Base-by-base conservation (phyloP, 1,284 basidiomycete species). In the Pseudozyma hubeiensis region DNA sequence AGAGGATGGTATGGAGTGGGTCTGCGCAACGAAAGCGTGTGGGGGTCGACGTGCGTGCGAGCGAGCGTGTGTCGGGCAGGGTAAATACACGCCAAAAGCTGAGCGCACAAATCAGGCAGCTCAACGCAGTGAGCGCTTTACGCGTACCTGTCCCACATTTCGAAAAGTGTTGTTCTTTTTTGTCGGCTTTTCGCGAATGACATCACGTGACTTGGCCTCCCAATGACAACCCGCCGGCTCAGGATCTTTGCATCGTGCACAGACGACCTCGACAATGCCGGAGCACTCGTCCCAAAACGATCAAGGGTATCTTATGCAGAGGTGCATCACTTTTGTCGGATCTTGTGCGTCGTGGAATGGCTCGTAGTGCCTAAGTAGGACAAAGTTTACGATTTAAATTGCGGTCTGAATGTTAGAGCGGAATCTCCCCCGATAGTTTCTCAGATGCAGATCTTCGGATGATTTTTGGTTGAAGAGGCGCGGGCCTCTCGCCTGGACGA, bases 151-250 rank as follows among this genome's bases (percentile, higher is more conserved):
- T 33, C 29, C 46, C 8, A 16, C 17, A n/a, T n/a, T 44, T 9
- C 17, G 6, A 44, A 34, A 46, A 62, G 60, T 62, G 60, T 62
- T 62, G 60, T 62, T 62, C 60, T 62, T 51, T 55, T 19, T 41
- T 10, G 13, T 14, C 16, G 2, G 7, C 16, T 30, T 33, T 35
- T 51, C 59, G 59, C 59, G 59, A 61, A 53, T 33, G 9, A 5
- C 45, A 17, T 62, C 60, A 62, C 60, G 60, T 62, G 60, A 55
- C 29, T 19, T 50, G 8, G 5, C 24, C 7, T 3, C 29, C 17
- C 2, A n/a, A 24, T 24, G 24, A 24, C 24, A 24, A 24, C 24
- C 24, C 24, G 24, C 24, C 24, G 24, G 24, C 24, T 24, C 24
- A 24, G 24, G 2, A 24, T 24, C 2, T 24, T 24, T 24, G 24